Base-by-base conservation (phyloP, 331 rosid species). In the Acacia pycnantha region DNA sequence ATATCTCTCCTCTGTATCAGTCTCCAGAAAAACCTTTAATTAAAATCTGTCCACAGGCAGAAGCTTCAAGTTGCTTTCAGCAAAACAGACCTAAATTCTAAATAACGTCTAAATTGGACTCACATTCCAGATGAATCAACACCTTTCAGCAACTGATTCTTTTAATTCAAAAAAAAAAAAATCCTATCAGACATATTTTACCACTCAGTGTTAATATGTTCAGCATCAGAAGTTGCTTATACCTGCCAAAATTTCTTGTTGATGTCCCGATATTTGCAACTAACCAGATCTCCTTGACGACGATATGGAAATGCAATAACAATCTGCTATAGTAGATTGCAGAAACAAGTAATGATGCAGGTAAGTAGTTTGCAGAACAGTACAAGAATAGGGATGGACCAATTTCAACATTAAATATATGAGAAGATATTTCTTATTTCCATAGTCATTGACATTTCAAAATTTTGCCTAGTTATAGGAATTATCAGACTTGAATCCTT, bases 161-260 rank as follows among this genome's bases (percentile, higher is more conserved):
- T 59, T 24, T 4, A n/a, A 22, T 10, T 10, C 33, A 5, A 58
- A 22, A 58, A 58, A 3, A 6, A n/a, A n/a, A 56, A 56, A 7
- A 6, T 22, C 64, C 29, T 10, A 56, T 2, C 27, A 56, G 29
- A 56, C 29, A 56, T n/a, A 56, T 56, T 56, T 22, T 56, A 56
- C 29, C 64, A 56, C 54, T 64, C 46, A 43, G 48, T 59, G 54
- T 73, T 76, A 65, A 62, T 62, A 81, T 24, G 44, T 35, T 79
- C 70, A 67, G 80, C 21, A 80, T 54, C 78, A 78, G 58, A 74
- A 76, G 48, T 53, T 70, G 85, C 53, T 72, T 70, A 24, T 83
- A 96, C 99, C 99, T 94, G 97, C 98, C 99, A 94, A 91, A 94
- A 96, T 53, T 62, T 79, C 89, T 94, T 96, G 88, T 87, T 76